Percentiles rank a stretch among this genome's conserved stretches.
phyloP scores from a whole-genome alignment of 352 stramenopile species.

The Aphanomyces astaci region DNA sequence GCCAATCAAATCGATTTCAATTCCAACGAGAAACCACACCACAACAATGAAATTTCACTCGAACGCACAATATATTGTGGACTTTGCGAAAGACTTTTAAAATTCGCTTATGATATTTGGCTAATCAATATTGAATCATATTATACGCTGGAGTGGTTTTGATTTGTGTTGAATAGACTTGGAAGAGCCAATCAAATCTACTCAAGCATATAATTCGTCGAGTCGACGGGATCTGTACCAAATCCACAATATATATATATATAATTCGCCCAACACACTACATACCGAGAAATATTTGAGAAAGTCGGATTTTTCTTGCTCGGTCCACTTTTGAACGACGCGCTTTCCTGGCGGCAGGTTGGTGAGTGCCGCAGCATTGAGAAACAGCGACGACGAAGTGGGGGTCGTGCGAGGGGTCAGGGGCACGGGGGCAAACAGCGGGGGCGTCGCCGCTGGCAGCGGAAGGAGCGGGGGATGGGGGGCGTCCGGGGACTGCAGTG shows the following conservation, averaged over 20 bases:
- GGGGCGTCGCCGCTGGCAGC: neutral
- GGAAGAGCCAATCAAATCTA: too few relatives aligned
- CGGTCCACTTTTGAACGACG: conserved; percentile 87
- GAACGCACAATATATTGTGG: too few relatives aligned
- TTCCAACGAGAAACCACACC: too few relatives aligned
- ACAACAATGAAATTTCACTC: too few relatives aligned
- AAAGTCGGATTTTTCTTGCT: conserved; percentile 82
- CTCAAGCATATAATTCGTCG: too few relatives aligned
- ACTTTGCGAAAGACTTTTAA: too few relatives aligned
- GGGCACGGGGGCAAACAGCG: neutral
- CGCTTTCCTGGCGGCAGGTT: conserved; percentile 43
- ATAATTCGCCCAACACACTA: too few relatives aligned
- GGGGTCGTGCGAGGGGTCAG: conserved; percentile 6
- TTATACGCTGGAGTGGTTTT: too few relatives aligned
- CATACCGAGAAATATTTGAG: conserved; percentile 83
- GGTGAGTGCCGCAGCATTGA: neutral
- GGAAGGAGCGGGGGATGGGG: neutral
- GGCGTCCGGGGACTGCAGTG: neutral
- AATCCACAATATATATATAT: neutral
- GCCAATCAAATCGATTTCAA: too few relatives aligned
- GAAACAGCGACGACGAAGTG: neutral
- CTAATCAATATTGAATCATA: conserved; percentile 14
- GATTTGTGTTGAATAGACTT: too few relatives aligned
- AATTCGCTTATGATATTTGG: too few relatives aligned
- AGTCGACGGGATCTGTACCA: too few relatives aligned